Evolutionary conservation across 2,329 filamentous ascomycete genomes (phyloP), one percentile per base, ranked within the genome.

Genomic region (Fusarium humuli): DNA sequence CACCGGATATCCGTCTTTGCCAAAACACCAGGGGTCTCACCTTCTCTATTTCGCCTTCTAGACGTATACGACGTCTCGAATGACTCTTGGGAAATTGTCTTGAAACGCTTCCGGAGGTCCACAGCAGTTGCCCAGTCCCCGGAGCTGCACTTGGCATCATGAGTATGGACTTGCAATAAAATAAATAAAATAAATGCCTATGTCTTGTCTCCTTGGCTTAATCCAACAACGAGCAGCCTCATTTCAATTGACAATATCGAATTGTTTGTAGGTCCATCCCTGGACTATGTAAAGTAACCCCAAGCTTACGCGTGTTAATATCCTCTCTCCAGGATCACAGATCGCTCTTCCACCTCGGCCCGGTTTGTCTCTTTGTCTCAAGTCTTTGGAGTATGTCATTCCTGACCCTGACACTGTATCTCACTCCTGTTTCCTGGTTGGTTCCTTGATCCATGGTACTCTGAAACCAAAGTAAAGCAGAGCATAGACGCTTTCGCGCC

Each of bases 1-100:
- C 74, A 76, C 74, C 45, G 64, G 45, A 70, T 63, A 67, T 74
- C 71, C 59, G 65, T 65, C 52, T 45, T 49, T 27, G 54, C 50
- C 60, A 54, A 71, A 71, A 69, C 65, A 56, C 29, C 60, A 65
- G 65, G 69, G 68, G 69, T 65, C 61, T 49, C 64, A 49, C 48
- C 32, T 65, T 14, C 50, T 61, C 63, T 47, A 57, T 69, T 42
- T 64, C 68, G 58, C 54, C 55, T 71, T 53, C 53, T 53, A 52
- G 56, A 47, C 50, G 16, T 56, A 71, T 69, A 65, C 68, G 60
- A 71, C 30, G 44, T 55, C 67, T 63, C 46, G 49, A 71, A 48
- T 56, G 56, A 69, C 47, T 55, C 42, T 49, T 50, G 67, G 67
- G 70, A 72, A 58, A 72, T 72, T 72, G 57, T 60, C 63, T 54